Evolutionary conservation across 2,329 filamentous ascomycete genomes (phyloP).

Genomic region (Alternaria gansuensis): DNA sequence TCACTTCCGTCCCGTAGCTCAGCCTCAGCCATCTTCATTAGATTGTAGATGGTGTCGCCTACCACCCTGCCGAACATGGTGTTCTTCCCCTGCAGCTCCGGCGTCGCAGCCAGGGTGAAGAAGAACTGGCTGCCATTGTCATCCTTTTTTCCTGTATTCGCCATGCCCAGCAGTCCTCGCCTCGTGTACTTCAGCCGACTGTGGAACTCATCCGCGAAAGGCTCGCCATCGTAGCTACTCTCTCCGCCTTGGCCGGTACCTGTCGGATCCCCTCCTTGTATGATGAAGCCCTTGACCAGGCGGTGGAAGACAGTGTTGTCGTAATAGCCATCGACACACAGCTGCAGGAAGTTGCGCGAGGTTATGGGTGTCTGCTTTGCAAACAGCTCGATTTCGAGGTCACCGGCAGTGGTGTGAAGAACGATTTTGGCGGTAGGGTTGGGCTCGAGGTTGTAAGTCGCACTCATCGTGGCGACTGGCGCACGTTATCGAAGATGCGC

Average conservation of each 20-base stretch:
- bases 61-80: slow-evolving; percentile 92
- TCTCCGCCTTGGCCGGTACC: slow-evolving; percentile 91
- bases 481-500: not conserved
- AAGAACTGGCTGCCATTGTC: slow-evolving; percentile 98
- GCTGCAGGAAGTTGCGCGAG: slow-evolving; percentile 94
- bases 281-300: slow-evolving; percentile 86
- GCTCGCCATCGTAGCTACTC: slow-evolving; percentile 85
- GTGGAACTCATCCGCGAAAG: slow-evolving; percentile 91
- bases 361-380: slow-evolving; percentile 92
- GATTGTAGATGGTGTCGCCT: slow-evolving; percentile 94
- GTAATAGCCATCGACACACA: slow-evolving; percentile 95
- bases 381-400: slow-evolving; percentile 91
- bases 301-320: slow-evolving; percentile 93
- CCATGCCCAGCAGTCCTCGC: slow-evolving; percentile 92
- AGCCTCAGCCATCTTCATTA: slow-evolving; percentile 90
- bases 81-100: slow-evolving; percentile 88
- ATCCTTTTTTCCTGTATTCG: slow-evolving; percentile 79
- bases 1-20: slow-evolving; percentile 79
- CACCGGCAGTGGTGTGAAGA: slow-evolving; percentile 87
- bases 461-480: slow-evolving; percentile 69
- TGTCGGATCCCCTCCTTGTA: slow-evolving; percentile 94
- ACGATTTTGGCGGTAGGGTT: slow-evolving; percentile 92
- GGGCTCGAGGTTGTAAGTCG: slow-evolving; percentile 93
- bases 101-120: slow-evolving; percentile 82
- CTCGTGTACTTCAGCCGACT: slow-evolving; percentile 92